Evolutionary conservation across 306 rosid genomes (phyloP), one percentile per base, ranked within the genome.

Genomic region (cucumber (Cucumis sativus)): DNA sequence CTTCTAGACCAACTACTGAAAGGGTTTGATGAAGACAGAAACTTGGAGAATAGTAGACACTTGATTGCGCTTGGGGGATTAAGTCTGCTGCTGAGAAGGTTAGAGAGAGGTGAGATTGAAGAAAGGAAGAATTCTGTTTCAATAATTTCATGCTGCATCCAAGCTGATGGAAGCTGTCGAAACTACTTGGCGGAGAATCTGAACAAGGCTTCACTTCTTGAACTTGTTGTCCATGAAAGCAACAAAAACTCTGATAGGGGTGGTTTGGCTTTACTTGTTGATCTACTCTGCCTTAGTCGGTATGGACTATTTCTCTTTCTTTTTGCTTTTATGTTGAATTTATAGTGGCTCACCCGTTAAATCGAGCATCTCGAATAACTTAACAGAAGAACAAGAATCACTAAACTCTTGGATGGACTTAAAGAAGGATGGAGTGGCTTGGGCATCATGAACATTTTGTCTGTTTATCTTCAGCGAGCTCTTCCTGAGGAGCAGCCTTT

Each of bases 11-110:
- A 93, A 79, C 93, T 93, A 51, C 85, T 93, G 28, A 88, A 81
- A 0, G 97, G 98, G 74, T 91, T 89, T 80, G 96, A 93, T 79
- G 96, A 93, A 82, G 98, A 89, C 39, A 82, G 89, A 82, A 93
- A 93, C 79, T 81, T 89, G 11, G 97, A 93, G 88, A 91, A 93
- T 80, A 89, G 96, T 0, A 88, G 94, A 80, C 92, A 86, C 21
- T 86, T 91, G 77, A 86, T 93, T 66, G 85, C 92, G 61, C 88
- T 84, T 13, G 97, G 98, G 20, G 97, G 98, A 30, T 80, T 93
- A 83, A 84, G 84, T 63, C 76, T 91, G 40, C 84, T 93, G 13
- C 84, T 83, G 76, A 77, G 74, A 61, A 85, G 86, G 81, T 82
- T 91, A 15, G 92, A 88, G 79, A 79, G 40, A 65, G 97, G 97